Conservation (phyloP, 116 monocot genomes). For the Trichopus zeylanicus region DNA sequence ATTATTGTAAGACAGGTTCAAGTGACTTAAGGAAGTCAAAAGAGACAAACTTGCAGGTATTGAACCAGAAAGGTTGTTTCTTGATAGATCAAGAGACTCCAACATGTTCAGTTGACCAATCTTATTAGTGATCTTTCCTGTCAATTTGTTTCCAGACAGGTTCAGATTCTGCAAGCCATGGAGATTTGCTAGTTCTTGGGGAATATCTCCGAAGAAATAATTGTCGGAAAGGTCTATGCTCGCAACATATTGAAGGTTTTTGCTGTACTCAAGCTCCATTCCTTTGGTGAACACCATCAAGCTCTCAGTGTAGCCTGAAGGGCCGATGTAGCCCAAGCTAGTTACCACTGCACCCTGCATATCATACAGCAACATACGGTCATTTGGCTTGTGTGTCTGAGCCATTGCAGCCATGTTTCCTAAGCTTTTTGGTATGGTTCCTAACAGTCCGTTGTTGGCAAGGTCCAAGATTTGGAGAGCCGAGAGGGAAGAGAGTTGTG, state of each 20-base stretch:
- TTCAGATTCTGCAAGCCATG: constrained; percentile 8
- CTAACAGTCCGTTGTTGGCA: constrained; percentile 12
- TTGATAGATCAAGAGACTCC: constrained; percentile 9
- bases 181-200: constrained; percentile 7
- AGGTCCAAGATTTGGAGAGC: constrained; percentile 14
- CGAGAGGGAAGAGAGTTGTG: constrained; percentile 2
- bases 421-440: constrained; percentile 3
- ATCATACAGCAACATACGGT: not conserved
- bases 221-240: constrained; percentile 17
- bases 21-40: not conserved
- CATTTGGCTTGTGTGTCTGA: not conserved
- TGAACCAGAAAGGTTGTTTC: not conserved
- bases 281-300: not conserved
- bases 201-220: constrained; percentile 4
- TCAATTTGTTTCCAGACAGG: constrained; percentile 11
- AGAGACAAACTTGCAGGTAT: not conserved
- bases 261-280: constrained; percentile 1
- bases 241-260: not conserved
- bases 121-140: not conserved
- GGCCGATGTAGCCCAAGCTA: not conserved
- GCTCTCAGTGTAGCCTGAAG: not conserved
- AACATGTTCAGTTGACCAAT: not conserved
- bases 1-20: constrained; percentile 7
- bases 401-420: not conserved
- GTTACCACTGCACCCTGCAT: not conserved